Evolutionary conservation across 768 basidiomycete genomes (phyloP).

Genomic region (Lactifluus rugatus): DNA sequence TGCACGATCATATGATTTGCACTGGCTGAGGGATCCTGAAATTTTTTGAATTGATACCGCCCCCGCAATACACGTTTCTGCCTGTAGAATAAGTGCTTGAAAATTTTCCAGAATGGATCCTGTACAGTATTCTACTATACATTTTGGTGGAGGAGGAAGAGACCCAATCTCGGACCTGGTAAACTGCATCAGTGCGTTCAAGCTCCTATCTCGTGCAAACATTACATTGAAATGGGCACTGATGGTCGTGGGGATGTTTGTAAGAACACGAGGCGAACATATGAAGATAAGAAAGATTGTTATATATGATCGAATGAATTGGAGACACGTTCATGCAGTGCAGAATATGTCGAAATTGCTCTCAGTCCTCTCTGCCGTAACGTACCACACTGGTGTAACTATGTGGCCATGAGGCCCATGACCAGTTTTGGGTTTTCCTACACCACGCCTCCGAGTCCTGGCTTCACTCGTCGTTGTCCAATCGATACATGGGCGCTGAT

Average conservation of each 20-base stretch:
- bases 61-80: no score
- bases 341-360: neutral
- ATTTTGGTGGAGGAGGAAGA: no score
- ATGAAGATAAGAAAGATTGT: neutral
- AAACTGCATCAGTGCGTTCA: no score
- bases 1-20: no score
- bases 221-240: neutral
- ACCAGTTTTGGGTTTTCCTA: neutral
- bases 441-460: neutral
- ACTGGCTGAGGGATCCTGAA: no score
- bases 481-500: slow-evolving; percentile 2
- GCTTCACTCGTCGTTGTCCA: neutral
- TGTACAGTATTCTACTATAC: no score
- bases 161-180: no score
- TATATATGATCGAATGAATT: neutral
- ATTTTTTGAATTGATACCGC: no score
- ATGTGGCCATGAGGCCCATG: neutral
- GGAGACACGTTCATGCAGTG: neutral
- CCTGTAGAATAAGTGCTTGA: no score
- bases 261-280: neutral
- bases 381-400: neutral
- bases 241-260: neutral
- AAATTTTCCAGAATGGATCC: no score
- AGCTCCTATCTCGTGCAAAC: no score
- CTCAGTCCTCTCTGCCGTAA: neutral